phyloP scores from a whole-genome alignment of 1,139 yeast genomes.

The Pneumocystis oryctolagi region DNA sequence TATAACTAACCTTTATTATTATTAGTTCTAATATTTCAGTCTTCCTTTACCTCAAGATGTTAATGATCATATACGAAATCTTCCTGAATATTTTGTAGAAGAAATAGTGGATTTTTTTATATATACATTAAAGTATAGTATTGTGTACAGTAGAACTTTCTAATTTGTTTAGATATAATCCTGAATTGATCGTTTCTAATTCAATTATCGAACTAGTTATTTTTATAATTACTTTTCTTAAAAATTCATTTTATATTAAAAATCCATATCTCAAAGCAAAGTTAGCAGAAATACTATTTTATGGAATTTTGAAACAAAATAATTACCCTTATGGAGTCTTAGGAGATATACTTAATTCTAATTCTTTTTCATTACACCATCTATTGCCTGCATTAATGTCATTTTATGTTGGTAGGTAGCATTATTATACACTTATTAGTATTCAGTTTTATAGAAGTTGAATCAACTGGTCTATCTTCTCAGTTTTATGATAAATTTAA shows the following conservation, averaged over 20 bases:
- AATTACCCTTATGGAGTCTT: conserved; percentile 45
- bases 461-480: conserved; percentile 86
- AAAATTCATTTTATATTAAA: conserved; percentile 75
- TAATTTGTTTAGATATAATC: conserved; percentile 16
- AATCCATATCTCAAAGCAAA: conserved; percentile 88
- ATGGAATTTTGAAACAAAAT: conserved; percentile 44
- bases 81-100: conserved; percentile 76
- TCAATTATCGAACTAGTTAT: conserved; percentile 37
- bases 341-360: conserved; percentile 46
- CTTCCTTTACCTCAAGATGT: conserved; percentile 41
- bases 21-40: neutral
- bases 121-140: conserved; percentile 41
- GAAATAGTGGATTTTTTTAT: conserved; percentile 66
- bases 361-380: conserved; percentile 48
- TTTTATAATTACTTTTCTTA: conserved; percentile 54
- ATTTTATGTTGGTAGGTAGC: conserved; percentile 44
- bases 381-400: conserved; percentile 71
- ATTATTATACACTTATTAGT: neutral
- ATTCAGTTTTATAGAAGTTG: conserved; percentile 40
- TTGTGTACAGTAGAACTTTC: neutral
- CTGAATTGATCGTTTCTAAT: conserved; percentile 17
- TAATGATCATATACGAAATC: conserved; percentile 44
- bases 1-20: conserved; percentile 20
- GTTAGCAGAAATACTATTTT: conserved; percentile 63
- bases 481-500: conserved; percentile 95